phyloP scores from a whole-genome alignment of 306 rosid species.

The Pyrus communis region DNA sequence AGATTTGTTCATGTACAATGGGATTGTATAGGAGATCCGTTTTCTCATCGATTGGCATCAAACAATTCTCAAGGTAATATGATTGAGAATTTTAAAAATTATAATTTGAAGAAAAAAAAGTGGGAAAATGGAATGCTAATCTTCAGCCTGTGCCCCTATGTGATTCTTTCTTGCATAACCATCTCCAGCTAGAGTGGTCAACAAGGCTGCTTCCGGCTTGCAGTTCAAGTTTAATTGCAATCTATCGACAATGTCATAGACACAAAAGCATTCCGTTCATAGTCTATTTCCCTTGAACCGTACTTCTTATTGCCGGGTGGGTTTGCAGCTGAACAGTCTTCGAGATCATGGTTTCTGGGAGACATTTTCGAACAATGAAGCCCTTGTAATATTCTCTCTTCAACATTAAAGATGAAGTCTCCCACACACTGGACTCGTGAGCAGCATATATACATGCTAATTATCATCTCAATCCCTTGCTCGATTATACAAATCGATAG shows the following conservation, averaged over 20 bases:
- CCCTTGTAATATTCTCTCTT: constrained; percentile 3
- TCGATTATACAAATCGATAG: constrained; percentile 54
- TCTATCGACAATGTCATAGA: not conserved
- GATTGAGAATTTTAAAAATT: not conserved
- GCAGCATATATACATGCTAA: not conserved
- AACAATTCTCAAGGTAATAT: not conserved
- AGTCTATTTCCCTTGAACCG: not conserved
- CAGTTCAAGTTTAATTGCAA: not conserved
- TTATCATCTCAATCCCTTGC: constrained; percentile 26
- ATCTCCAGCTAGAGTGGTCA: not conserved
- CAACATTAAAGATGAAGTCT: not conserved
- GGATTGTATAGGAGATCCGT: not conserved
- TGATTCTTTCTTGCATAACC: not conserved
- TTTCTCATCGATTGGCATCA: not conserved
- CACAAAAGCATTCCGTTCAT: not conserved
- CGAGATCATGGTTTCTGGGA: constrained; percentile 6
- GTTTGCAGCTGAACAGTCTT: not conserved
- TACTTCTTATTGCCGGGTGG: not conserved
- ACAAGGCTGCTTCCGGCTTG: not conserved
- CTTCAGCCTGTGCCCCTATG: not conserved
- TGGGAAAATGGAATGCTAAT: not conserved
- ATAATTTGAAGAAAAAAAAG: not conserved
- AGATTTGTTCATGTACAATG: constrained; percentile 29
- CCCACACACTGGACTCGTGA: not conserved
- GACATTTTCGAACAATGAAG: not conserved